Percentiles rank a stretch among this genome's conserved stretches.
Evolutionary conservation across 495 filamentous ascomycete genomes (phyloP).

Genomic region (Podospora australis): DNA sequence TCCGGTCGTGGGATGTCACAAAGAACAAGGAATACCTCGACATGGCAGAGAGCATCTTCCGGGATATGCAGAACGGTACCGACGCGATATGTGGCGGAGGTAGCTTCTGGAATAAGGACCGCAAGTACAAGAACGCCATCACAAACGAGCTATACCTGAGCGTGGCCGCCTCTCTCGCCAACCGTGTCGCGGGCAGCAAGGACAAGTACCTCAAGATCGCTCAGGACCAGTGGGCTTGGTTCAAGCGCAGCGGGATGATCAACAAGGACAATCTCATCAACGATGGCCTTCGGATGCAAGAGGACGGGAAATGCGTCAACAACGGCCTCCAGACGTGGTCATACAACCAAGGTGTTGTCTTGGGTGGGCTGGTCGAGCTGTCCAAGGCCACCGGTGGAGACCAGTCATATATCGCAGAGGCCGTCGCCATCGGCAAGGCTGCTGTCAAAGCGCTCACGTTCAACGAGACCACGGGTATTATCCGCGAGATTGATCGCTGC

Average conservation of each 20-base stretch:
- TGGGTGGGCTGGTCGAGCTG: conserved; percentile 67
- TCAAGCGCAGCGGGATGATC: conserved; percentile 57
- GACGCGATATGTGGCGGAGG: conserved; percentile 55
- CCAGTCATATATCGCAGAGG: conserved; percentile 48
- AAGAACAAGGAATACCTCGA: conserved; percentile 47
- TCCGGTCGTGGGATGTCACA: conserved; percentile 59
- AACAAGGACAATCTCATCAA: conserved; percentile 61
- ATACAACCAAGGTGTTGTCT: conserved; percentile 76
- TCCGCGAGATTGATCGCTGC: conserved; percentile 52
- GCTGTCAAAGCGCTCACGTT: conserved; percentile 52
- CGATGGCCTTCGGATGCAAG: conserved; percentile 51
- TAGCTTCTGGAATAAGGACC: conserved; percentile 61
- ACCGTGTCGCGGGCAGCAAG: conserved; percentile 46
- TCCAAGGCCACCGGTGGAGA: conserved; percentile 46
- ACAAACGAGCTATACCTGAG: conserved; percentile 69
- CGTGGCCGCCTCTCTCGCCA: conserved; percentile 66
- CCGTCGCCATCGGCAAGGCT: conserved; percentile 58
- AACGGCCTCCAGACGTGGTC: conserved; percentile 60
- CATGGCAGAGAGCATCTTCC: conserved; percentile 53
- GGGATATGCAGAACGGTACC: conserved; percentile 53
- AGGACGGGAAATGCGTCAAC: conserved; percentile 52
- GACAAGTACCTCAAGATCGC: conserved; percentile 53
- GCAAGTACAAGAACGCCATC: conserved; percentile 60
- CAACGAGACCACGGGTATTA: conserved; percentile 52
- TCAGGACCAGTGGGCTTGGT: conserved; percentile 59